Percentiles rank a stretch among this genome's conserved stretches.
Evolutionary conservation across 306 rosid species (phyloP).

Genomic region (Vachellia pachyceras): DNA sequence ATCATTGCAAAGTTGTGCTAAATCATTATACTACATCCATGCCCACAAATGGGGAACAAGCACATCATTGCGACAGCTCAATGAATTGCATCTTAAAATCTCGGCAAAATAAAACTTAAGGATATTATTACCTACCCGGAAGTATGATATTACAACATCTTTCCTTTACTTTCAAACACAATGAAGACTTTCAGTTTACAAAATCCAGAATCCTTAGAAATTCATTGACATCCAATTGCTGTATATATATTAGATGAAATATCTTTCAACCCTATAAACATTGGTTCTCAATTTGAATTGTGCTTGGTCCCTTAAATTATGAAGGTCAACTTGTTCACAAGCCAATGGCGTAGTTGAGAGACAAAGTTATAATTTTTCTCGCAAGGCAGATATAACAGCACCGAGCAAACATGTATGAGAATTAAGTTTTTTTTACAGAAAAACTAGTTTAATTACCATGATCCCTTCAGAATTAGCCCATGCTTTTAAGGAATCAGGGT

Average conservation of each 20-base stretch:
- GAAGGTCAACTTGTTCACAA: background rate
- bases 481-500: slow-evolving; percentile 70
- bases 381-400: slow-evolving; percentile 5
- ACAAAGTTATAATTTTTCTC: slow-evolving; percentile 1
- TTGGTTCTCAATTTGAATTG: slow-evolving; percentile 12
- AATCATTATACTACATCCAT: slow-evolving; percentile 62
- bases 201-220: background rate
- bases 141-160: background rate
- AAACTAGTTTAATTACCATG: slow-evolving; percentile 51
- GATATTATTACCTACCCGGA: slow-evolving; percentile 23
- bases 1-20: slow-evolving; percentile 80
- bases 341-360: slow-evolving; percentile 7
- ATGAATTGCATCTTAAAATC: slow-evolving; percentile 8
- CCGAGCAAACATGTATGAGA: slow-evolving; percentile 13
- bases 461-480: slow-evolving; percentile 92
- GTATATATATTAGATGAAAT: background rate
- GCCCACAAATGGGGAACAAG: slow-evolving; percentile 34
- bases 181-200: background rate
- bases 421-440: slow-evolving; percentile 24
- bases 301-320: background rate
- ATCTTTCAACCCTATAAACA: background rate
- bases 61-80: background rate
- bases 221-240: background rate
- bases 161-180: background rate
- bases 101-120: slow-evolving; percentile 30